These are phyloP conservation scores for Marvania coccoides DNA, from an alignment of 139 green algal species.

Conservation along the genomic window DNA sequence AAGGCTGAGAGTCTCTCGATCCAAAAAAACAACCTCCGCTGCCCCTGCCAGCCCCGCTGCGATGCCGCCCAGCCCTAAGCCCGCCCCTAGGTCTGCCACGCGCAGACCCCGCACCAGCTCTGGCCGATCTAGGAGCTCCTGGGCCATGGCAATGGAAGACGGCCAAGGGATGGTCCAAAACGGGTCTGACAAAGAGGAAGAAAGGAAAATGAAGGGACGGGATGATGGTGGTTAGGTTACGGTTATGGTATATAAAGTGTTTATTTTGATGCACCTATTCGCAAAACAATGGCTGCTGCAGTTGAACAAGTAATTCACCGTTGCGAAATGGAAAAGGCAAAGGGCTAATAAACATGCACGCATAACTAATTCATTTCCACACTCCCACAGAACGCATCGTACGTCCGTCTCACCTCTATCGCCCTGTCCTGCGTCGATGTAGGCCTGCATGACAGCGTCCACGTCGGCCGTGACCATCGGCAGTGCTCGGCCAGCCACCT, in stretches of 20 bases:
- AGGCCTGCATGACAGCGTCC: constrained; percentile 62
- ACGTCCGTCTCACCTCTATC: too few species aligned
- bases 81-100: constrained; percentile 63
- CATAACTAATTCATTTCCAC: too few species aligned
- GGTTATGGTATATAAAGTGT: not conserved
- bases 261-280: not conserved
- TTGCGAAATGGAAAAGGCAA: not conserved
- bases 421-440: constrained; percentile 44
- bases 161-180: constrained; percentile 76
- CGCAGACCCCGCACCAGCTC: constrained; percentile 41
- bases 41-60: constrained; percentile 60
- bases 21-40: constrained; percentile 59
- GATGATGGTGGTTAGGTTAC: not conserved
- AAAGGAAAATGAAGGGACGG: too few species aligned
- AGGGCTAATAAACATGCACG: not conserved
- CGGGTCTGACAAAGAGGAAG: constrained; percentile 36
- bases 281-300: not conserved
- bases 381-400: too few species aligned
- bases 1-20: constrained; percentile 72
- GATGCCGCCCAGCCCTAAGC: constrained; percentile 66
- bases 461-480: constrained; percentile 17
- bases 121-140: constrained; percentile 44
- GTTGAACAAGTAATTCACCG: not conserved
- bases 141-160: constrained; percentile 61
- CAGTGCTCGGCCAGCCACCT: not conserved